Evolutionary conservation across 108 stramenopile species (phyloP), one percentile per base, ranked within the genome.

Genomic region (Discostella stelligeroides): DNA sequence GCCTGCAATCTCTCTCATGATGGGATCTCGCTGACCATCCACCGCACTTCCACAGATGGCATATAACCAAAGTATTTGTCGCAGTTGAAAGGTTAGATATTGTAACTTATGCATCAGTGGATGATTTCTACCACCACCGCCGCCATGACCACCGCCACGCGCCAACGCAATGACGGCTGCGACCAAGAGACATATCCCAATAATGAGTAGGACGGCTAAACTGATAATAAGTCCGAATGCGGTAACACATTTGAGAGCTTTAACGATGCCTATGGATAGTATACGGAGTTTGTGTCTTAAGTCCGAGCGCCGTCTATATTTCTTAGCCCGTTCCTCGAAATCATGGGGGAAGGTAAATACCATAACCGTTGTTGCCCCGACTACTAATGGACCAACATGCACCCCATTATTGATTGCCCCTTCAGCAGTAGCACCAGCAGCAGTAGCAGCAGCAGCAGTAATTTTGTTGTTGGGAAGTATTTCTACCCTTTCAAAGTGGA

Each of bases 151-250:
- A 15, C 74, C 87, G 8, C 79, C 82, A 34, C 90, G 69, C 14
- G 88, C 83, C 68, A 89, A 46, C 40, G 88, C 88, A 29, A 95
- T 66, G n/a, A 89, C 55, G n/a, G 86, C 88, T 21, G 91, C 90
- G 2, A 95, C 72, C 39, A 95, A 21, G 0, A 81, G 75, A 50
- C 81, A 63, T 50, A 95, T 79, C 0, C 81, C 86, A 6, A 79
- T 85, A 65, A 90, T 64, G 1, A 83, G 77, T 2, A 95, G 42
- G 34, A 95, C 89, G 14, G 86, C 47, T 14, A 89, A 71, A 54
- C 86, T 88, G 14, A 95, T 57, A 25, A 95, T 89, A 42, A 95
- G 66, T 7, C 90, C 91, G 83, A 95, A 95, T 0, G 91, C 91
- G 14, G 88, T 88, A 23, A 91, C 24, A 13, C 89, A 63, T 60